Evolutionary conservation across 1,139 yeast genomes (phyloP).

Genomic region (Debaryomycetaceae sp.): DNA sequence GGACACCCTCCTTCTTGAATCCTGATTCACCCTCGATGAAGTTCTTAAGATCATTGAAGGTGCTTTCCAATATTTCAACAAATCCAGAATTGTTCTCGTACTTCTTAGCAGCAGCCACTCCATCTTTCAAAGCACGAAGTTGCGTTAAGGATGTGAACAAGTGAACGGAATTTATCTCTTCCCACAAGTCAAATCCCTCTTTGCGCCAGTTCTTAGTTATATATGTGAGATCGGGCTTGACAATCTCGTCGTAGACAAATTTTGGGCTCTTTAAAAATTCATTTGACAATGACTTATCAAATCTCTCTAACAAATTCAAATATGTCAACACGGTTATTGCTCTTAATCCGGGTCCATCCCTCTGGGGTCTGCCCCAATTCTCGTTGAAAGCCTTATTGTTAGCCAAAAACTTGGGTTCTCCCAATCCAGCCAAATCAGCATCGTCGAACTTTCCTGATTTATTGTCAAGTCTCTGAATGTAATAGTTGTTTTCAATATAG

Average conservation of each 20-base stretch:
- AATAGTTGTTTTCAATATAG: constrained; percentile 56
- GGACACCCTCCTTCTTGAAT: constrained; percentile 37
- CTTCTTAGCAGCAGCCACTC: constrained; percentile 42
- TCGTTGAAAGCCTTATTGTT: constrained; percentile 60
- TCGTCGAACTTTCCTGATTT: constrained; percentile 62
- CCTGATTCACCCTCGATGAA: constrained; percentile 42
- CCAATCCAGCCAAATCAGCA: constrained; percentile 51
- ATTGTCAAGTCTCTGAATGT: constrained; percentile 64
- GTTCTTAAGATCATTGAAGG: constrained; percentile 31
- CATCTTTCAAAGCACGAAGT: constrained; percentile 62
- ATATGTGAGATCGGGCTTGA: constrained; percentile 72
- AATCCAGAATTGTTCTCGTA: constrained; percentile 32
- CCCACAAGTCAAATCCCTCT: constrained; percentile 88
- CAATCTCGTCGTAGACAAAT: constrained; percentile 46
- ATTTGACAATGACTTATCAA: constrained; percentile 22
- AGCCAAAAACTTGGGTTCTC: constrained; percentile 83
- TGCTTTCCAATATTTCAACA: constrained; percentile 14
- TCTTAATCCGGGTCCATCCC: constrained; percentile 91
- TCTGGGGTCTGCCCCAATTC: constrained; percentile 93
- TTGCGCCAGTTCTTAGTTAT: constrained; percentile 60
- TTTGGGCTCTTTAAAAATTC: constrained; percentile 19
- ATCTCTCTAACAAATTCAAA: constrained; percentile 38
- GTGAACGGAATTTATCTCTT: constrained; percentile 72
- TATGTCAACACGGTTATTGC: constrained; percentile 61
- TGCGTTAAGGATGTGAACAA: constrained; percentile 78